phyloP scores from a whole-genome alignment of 2,329 filamentous ascomycete genomes.

The Neofusicoccum cordaticola region DNA sequence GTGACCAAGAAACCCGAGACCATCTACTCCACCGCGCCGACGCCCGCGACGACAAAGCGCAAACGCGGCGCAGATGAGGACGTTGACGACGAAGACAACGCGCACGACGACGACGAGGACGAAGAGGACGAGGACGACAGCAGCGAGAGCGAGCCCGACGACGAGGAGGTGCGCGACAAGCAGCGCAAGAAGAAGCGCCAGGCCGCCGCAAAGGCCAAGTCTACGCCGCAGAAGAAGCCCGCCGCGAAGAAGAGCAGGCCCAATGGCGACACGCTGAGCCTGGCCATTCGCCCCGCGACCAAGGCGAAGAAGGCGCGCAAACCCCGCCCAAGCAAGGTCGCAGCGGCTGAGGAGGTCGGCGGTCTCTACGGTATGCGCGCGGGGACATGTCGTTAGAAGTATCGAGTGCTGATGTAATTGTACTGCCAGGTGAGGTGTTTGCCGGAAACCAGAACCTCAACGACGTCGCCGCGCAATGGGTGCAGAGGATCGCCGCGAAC shows the following conservation, averaged over 20 bases:
- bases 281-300: conserved; percentile 55
- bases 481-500: conserved; percentile 46
- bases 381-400: not conserved
- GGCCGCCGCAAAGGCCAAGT: conserved; percentile 21
- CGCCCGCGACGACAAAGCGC: conserved; percentile 31
- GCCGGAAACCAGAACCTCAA: conserved; percentile 54
- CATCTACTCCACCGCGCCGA: conserved; percentile 29
- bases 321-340: conserved; percentile 48
- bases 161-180: conserved; percentile 35
- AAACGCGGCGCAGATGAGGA: conserved; percentile 34
- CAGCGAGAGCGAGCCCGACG: conserved; percentile 38
- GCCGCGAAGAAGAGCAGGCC: conserved; percentile 55
- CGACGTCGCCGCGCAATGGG: conserved; percentile 57
- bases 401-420: conserved; percentile 14
- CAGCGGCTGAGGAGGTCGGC: conserved; percentile 51
- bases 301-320: conserved; percentile 44
- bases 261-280: conserved; percentile 46
- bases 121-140: conserved; percentile 26
- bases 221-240: conserved; percentile 35
- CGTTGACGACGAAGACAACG: conserved; percentile 23
- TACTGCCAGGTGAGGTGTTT: conserved; percentile 56
- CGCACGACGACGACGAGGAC: not conserved
- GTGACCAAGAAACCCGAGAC: conserved; percentile 38
- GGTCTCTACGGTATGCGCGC: conserved; percentile 54
- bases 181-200: conserved; percentile 30